Conservation (phyloP, 768 basidiomycete genomes). For the Multifurca ochricompacta region DNA sequence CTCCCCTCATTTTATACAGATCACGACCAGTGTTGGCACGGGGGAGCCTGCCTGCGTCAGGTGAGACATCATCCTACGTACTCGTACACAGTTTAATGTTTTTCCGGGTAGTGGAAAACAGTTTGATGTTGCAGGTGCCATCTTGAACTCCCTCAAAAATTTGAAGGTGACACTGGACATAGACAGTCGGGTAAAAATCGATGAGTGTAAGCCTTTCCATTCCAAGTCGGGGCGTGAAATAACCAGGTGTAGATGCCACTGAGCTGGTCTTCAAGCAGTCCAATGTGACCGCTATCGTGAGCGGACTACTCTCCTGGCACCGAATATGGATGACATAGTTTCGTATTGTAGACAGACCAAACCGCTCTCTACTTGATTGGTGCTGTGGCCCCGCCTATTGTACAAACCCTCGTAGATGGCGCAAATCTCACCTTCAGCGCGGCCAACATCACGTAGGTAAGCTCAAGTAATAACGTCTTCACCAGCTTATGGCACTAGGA, state of each 20-base stretch:
- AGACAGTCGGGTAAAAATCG: constrained; percentile 47
- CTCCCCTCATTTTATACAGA: constrained; percentile 28
- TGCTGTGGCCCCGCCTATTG: constrained; percentile 59
- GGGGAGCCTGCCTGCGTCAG: constrained; percentile 51
- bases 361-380: constrained; percentile 61
- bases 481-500: constrained; percentile 16
- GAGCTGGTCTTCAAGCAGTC: constrained; percentile 51
- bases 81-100: neutral
- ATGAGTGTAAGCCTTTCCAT: constrained; percentile 46
- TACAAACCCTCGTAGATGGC: constrained; percentile 55
- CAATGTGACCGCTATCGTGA: constrained; percentile 47
- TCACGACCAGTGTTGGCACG: constrained; percentile 47
- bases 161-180: constrained; percentile 53
- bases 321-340: neutral
- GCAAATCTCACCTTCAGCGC: constrained; percentile 45
- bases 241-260: constrained; percentile 37
- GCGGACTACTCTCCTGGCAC: constrained; percentile 13
- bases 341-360: constrained; percentile 46
- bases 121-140: constrained; percentile 52
- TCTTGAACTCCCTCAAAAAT: constrained; percentile 52
- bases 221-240: neutral
- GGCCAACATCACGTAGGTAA: constrained; percentile 49
- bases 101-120: constrained; percentile 47
- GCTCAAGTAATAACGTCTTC: neutral
- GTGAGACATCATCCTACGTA: constrained; percentile 24